Base-by-base conservation (phyloP, 495 filamentous ascomycete genomes). In the Podospora conica region DNA sequence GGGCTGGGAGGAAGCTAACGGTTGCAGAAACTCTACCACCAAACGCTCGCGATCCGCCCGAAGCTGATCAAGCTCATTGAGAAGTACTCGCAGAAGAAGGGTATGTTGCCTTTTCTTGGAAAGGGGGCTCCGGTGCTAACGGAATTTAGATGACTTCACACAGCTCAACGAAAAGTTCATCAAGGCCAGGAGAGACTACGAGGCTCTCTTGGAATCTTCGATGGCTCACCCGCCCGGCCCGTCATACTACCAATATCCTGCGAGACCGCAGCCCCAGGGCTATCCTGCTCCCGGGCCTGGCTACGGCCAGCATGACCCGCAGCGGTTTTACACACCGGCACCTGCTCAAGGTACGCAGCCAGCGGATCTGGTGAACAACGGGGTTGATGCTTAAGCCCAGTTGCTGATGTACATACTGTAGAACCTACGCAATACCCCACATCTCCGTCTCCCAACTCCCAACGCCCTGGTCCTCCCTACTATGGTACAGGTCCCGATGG, bases 81-180 rank as follows among this genome's bases (percentile, higher is more conserved):
- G 61, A 98, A 98, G 79, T 98, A 98, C 71, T 97, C 95, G 15
- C 95, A 98, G 74, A 98, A 96, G 86, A 98, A 98, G 79, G 95
- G 93, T 95, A 81, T 23, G 56, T 25, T 9, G 0, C 12, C 15
- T 60, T 23, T 23, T 33, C n/a, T n/a, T 33, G 3, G 3, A 3
- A 15, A 24, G 25, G n/a, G 3, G 23, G 18, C 21, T 11, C 12
- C 33, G 0, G 29, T 25, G 57, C 70, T 77, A 58, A 77, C 68
- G 18, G 10, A 1, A 7, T n/a, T 22, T 66, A 97, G 93, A 98
- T 78, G 95, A 98, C 73, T 97, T 98, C 73, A 96, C 94, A 3
- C 92, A 96, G 72, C 84, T 98, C 54, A 98, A 98, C 74, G 95
- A 98, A 71, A 98, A 98, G 76, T 98, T 98, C 77, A 98, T 98